These are phyloP conservation scores for Haemoproteus tartakovskyi DNA, from an alignment of 169 alveolate genomes.

Conservation along the genomic window DNA sequence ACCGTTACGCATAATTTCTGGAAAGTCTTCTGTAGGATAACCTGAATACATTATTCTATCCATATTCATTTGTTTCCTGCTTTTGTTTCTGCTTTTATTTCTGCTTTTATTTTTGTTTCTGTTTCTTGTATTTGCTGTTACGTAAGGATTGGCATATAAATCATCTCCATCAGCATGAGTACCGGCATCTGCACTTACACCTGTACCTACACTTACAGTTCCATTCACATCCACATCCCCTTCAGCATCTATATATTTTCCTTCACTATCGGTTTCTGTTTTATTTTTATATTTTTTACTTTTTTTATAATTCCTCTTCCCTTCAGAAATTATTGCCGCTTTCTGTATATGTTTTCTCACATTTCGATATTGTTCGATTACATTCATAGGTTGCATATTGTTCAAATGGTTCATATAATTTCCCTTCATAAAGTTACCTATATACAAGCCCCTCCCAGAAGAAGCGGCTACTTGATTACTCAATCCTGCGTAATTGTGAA, in stretches of 20 bases:
- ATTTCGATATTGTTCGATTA: background rate
- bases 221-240: background rate
- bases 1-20: too few species aligned
- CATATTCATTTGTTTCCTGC: conserved; percentile 3
- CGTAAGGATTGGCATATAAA: too few species aligned
- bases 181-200: background rate
- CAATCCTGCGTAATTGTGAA: too few species aligned
- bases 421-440: conserved; percentile 1
- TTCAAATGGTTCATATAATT: conserved; percentile 4
- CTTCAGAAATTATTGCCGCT: conserved; percentile 7
- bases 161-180: background rate
- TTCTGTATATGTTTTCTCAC: conserved; percentile 29
- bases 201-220: background rate
- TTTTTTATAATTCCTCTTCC: background rate
- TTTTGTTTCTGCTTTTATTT: conserved; percentile 12
- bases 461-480: background rate
- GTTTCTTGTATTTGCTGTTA: background rate
- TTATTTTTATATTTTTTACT: background rate
- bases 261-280: background rate
- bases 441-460: background rate
- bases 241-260: background rate
- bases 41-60: background rate
- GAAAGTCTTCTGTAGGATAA: too few species aligned
- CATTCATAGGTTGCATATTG: conserved; percentile 18
- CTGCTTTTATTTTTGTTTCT: background rate